Conservation (phyloP, 345 rosid genomes). For the Iberis pinnata region DNA sequence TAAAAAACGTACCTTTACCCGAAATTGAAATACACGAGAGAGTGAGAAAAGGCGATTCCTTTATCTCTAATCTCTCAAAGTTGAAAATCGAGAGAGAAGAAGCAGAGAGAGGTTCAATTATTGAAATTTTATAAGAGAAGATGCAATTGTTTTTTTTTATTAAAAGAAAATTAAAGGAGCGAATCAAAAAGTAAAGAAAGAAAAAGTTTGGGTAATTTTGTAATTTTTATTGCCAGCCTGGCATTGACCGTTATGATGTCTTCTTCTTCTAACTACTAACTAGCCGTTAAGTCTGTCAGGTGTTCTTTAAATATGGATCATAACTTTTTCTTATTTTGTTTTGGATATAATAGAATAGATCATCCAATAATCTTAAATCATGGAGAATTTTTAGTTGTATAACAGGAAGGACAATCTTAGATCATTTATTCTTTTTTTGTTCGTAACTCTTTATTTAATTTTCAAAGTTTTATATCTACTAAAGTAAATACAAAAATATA, state of each 20-base stretch:
- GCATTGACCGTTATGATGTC: conserved; percentile 29
- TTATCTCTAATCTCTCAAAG: conserved; percentile 20
- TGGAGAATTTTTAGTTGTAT: not conserved
- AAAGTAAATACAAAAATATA: too few relatives aligned
- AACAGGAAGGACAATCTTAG: too few relatives aligned
- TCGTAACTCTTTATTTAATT: too few relatives aligned
- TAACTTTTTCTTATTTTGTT: not conserved
- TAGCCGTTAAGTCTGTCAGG: conserved; percentile 34
- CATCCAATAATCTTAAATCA: not conserved
- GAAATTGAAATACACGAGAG: too few relatives aligned
- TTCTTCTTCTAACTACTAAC: conserved; percentile 17
- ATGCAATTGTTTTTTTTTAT: too few relatives aligned
- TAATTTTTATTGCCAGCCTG: conserved; percentile 20
- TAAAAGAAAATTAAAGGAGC: conserved; percentile 17
- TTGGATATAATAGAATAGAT: too few relatives aligned
- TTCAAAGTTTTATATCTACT: too few relatives aligned
- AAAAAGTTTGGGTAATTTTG: not conserved
- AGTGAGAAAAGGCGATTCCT: conserved; percentile 23
- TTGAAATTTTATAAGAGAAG: too few relatives aligned
- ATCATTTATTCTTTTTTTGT: too few relatives aligned
- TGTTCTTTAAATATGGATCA: conserved; percentile 10
- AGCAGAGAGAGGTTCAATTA: conserved; percentile 12
- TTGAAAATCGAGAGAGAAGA: conserved; percentile 9
- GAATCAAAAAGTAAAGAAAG: conserved; percentile 1
- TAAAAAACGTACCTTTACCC: not conserved